Evolutionary conservation across 1,284 basidiomycete genomes (phyloP).

Genomic region (Boletus hoseneyae): DNA sequence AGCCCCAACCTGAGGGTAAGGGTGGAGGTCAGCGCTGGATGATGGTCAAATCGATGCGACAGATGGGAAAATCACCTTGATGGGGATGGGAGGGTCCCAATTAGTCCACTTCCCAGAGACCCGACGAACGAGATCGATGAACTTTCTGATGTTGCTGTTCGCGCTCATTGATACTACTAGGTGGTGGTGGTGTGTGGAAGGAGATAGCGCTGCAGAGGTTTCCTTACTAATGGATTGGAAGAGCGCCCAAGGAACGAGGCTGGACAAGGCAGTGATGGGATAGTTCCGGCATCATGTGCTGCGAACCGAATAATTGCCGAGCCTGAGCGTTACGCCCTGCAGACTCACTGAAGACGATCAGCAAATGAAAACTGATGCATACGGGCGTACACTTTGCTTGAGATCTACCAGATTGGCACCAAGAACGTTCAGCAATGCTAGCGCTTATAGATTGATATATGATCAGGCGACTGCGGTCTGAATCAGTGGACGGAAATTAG

Average conservation of each 20-base stretch:
- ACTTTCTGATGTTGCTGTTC: slow-evolving; percentile 5
- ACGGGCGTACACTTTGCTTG: not conserved
- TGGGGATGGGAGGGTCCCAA: slow-evolving; percentile 13
- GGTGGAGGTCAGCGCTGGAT: not conserved
- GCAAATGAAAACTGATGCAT: no score
- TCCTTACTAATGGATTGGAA: not conserved
- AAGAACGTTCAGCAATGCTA: no score
- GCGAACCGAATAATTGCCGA: not conserved
- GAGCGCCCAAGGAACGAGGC: not conserved
- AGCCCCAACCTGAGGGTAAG: slow-evolving; percentile 6
- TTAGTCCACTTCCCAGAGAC: slow-evolving; percentile 17
- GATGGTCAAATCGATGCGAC: not conserved
- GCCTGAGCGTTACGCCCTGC: not conserved
- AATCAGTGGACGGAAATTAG: no score
- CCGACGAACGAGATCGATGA: slow-evolving; percentile 14
- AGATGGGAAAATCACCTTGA: slow-evolving; percentile 4
- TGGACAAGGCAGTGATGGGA: slow-evolving; percentile 1
- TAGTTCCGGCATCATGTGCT: not conserved
- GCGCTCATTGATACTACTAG: not conserved
- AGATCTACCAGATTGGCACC: not conserved
- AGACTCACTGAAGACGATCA: not conserved
- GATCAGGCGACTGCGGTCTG: no score
- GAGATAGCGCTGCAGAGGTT: not conserved
- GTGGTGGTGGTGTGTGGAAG: not conserved
- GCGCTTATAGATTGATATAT: no score